Percentiles rank a stretch among this genome's conserved stretches.
Conservation (phyloP, 2,329 filamentous ascomycete genomes). For the Colletotrichum shisoi region DNA sequence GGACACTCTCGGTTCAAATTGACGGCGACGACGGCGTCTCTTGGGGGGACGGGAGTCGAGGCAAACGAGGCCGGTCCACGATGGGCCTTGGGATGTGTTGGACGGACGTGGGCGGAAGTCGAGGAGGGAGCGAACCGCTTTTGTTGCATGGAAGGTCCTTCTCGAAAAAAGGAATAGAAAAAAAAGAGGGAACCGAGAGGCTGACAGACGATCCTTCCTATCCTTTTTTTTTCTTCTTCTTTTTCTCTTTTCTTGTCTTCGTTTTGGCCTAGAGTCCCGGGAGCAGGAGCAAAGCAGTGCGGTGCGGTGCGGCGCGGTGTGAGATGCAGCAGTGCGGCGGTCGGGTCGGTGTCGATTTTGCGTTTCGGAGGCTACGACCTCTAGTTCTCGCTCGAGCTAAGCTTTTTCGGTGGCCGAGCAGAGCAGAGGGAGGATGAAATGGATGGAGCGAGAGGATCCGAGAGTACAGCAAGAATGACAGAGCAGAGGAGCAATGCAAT, state of each 20-base stretch:
- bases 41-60: constrained; percentile 13
- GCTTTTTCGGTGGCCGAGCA: constrained; percentile 38
- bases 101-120: background rate
- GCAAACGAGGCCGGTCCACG: constrained; percentile 32
- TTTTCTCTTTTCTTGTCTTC: no score
- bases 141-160: constrained; percentile 34
- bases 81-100: constrained; percentile 24
- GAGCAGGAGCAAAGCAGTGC: constrained; percentile 28
- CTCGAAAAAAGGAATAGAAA: constrained; percentile 1
- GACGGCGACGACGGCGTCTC: constrained; percentile 21
- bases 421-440: constrained; percentile 10
- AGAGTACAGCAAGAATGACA: constrained; percentile 29
- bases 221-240: no score
- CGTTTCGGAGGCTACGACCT: constrained; percentile 34
- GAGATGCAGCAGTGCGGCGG: constrained; percentile 32
- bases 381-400: constrained; percentile 37
- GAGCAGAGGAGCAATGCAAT: constrained; percentile 13
- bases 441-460: constrained; percentile 27
- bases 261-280: background rate
- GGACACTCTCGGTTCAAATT: constrained; percentile 8
- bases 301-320: constrained; percentile 22
- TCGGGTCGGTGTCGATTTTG: constrained; percentile 30
- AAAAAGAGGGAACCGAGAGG: constrained; percentile 6
- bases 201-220: background rate
- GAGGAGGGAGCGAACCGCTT: constrained; percentile 33